phyloP scores from a whole-genome alignment of 2,329 filamentous ascomycete species.

The Colletotrichum sp. region DNA sequence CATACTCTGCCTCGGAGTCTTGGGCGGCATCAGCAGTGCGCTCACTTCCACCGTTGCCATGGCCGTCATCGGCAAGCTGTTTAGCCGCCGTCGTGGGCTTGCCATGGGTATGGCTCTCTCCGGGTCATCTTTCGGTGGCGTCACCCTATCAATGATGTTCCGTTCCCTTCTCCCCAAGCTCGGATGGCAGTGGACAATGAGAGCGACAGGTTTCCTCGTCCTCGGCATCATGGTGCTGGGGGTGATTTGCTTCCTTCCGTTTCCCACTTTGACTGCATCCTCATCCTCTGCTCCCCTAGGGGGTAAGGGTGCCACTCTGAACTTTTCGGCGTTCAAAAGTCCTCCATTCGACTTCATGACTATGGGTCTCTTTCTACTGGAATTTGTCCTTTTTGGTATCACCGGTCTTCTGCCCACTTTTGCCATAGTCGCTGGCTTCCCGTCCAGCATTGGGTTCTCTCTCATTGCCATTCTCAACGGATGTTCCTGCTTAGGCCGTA shows the following conservation, averaged over 20 bases:
- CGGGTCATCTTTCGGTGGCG: constrained; percentile 28
- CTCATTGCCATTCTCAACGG: constrained; percentile 49
- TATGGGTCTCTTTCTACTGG: constrained; percentile 47
- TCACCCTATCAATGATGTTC: constrained; percentile 38
- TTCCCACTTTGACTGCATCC: constrained; percentile 21
- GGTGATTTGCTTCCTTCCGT: constrained; percentile 39
- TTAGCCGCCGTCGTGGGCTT: constrained; percentile 25
- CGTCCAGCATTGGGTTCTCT: constrained; percentile 43
- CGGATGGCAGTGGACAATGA: constrained; percentile 39
- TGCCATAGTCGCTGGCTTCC: constrained; percentile 37
- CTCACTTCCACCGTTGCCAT: constrained; percentile 39
- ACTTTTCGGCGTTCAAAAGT: constrained; percentile 44
- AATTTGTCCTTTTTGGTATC: constrained; percentile 54
- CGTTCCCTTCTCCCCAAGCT: constrained; percentile 29
- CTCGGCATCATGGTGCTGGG: constrained; percentile 29
- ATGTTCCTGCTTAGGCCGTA: constrained; percentile 44
- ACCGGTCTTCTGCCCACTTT: constrained; percentile 52
- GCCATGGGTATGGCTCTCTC: constrained; percentile 28
- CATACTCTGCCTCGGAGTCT: constrained; percentile 45
- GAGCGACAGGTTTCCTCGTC: constrained; percentile 33
- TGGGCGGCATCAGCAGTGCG: constrained; percentile 45
- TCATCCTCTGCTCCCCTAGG: neutral
- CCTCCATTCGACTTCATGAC: constrained; percentile 46
- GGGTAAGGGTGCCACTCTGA: constrained; percentile 26
- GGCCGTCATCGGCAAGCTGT: constrained; percentile 34